Percentiles rank a stretch among this genome's conserved stretches.
phyloP scores from a whole-genome alignment of 352 stramenopile genomes.

The Phytophthora syringae region DNA sequence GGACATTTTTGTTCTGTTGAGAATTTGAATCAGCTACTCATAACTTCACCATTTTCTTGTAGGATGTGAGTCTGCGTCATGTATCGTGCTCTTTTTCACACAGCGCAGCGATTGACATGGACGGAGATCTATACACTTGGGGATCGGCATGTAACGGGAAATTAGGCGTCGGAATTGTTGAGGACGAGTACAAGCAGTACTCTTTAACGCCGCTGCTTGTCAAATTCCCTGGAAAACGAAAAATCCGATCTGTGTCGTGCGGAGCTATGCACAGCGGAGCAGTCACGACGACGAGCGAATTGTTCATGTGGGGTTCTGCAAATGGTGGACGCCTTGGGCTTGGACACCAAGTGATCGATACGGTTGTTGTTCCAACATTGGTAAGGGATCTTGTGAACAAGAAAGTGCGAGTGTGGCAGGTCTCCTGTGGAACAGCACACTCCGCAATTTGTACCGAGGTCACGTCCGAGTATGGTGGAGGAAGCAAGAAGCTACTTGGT shows the following conservation, averaged over 20 bases:
- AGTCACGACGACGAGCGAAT: constrained; percentile 66
- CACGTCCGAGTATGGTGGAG: constrained; percentile 56
- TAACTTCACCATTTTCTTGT: not conserved
- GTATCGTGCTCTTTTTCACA: constrained; percentile 86
- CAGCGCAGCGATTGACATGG: constrained; percentile 80
- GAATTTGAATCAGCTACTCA: not conserved
- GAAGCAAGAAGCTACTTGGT: constrained; percentile 70
- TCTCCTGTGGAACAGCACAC: constrained; percentile 76
- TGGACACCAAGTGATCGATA: constrained; percentile 65
- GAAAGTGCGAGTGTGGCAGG: constrained; percentile 79
- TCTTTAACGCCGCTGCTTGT: constrained; percentile 71
- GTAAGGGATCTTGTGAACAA: constrained; percentile 74
- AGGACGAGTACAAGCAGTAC: constrained; percentile 86
- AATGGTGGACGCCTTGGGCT: constrained; percentile 93
- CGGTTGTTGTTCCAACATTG: constrained; percentile 76
- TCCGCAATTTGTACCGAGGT: constrained; percentile 86
- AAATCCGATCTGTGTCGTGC: constrained; percentile 86
- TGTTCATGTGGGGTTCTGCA: constrained; percentile 92
- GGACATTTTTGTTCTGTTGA: constrained; percentile 6
- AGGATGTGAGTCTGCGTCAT: constrained; percentile 54
- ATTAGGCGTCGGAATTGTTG: constrained; percentile 85
- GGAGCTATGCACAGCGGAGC: constrained; percentile 85
- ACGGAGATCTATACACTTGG: constrained; percentile 90
- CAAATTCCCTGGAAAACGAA: constrained; percentile 67
- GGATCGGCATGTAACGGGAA: constrained; percentile 85